Evolutionary conservation across 371 early-diverging fungal species (phyloP).

Genomic region (Nematocida sp.): DNA sequence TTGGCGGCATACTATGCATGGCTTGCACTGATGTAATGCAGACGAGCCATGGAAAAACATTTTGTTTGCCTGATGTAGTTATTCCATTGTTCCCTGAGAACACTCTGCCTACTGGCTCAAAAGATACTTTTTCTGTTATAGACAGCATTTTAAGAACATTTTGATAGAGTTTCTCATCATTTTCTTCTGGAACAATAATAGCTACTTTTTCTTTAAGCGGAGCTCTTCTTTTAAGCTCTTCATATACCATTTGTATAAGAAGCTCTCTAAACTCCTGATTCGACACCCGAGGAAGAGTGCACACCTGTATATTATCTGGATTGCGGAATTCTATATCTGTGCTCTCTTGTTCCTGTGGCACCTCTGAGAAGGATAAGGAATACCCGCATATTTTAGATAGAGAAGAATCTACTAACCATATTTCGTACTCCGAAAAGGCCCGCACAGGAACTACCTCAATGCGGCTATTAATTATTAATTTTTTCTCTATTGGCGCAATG

Average conservation of each 20-base stretch:
- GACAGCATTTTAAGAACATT: too few species aligned
- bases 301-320: background rate
- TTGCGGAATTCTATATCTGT: too few species aligned
- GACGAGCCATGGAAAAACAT: too few species aligned
- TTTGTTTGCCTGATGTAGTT: too few species aligned
- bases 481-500: background rate
- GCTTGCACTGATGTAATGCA: too few species aligned
- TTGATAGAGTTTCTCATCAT: too few species aligned
- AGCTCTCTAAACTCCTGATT: background rate
- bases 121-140: background rate
- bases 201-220: too few species aligned
- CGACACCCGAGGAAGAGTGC: background rate
- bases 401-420: constrained; percentile 32
- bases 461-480: background rate
- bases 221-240: too few species aligned
- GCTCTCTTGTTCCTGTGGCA: background rate
- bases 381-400: constrained; percentile 21
- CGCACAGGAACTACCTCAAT: constrained; percentile 23
- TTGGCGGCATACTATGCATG: too few species aligned
- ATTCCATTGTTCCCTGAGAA: too few species aligned
- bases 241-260: background rate
- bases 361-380: background rate
- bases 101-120: background rate
- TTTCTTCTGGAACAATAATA: too few species aligned
- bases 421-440: constrained; percentile 3